These are phyloP conservation scores for Thraustotheca clavata DNA, from an alignment of 352 stramenopile genomes.

Conservation along the genomic window DNA sequence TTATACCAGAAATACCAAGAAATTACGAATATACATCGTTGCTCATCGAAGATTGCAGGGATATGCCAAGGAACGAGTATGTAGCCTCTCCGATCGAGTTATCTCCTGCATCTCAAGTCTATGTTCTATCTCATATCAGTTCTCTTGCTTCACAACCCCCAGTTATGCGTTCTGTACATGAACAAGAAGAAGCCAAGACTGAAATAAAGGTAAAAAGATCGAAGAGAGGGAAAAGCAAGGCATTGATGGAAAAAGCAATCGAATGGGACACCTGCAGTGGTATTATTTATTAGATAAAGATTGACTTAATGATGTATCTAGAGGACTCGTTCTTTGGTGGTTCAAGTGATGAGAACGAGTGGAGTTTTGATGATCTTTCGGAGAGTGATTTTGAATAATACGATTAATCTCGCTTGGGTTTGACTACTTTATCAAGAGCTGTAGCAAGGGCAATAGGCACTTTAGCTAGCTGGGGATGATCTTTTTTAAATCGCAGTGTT, in stretches of 20 bases:
- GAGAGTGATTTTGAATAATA: conserved; percentile 22
- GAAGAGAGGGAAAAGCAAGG: neutral
- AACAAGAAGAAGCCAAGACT: conserved; percentile 9
- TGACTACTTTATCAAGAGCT: neutral
- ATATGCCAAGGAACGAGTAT: neutral
- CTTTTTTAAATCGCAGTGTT: neutral
- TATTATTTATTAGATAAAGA: neutral
- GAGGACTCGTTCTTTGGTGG: conserved; percentile 1
- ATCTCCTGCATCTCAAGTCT: conserved; percentile 16
- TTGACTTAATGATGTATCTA: neutral
- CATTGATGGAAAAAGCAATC: neutral
- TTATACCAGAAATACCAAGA: neutral
- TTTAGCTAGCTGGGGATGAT: neutral
- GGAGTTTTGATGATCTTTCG: conserved; percentile 8
- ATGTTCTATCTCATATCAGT: conserved; percentile 12
- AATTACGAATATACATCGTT: no score
- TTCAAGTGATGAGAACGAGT: conserved; percentile 4
- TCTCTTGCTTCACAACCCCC: neutral
- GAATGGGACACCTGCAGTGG: conserved; percentile 20
- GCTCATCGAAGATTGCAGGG: neutral
- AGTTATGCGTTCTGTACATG: no score
- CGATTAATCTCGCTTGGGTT: conserved; percentile 1
- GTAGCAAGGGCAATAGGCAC: neutral
- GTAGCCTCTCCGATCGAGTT: neutral
- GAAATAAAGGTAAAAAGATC: neutral